Evolutionary conservation across 1,284 basidiomycete species (phyloP), one percentile per base, ranked within the genome.

Genomic region (Irpex sp.): DNA sequence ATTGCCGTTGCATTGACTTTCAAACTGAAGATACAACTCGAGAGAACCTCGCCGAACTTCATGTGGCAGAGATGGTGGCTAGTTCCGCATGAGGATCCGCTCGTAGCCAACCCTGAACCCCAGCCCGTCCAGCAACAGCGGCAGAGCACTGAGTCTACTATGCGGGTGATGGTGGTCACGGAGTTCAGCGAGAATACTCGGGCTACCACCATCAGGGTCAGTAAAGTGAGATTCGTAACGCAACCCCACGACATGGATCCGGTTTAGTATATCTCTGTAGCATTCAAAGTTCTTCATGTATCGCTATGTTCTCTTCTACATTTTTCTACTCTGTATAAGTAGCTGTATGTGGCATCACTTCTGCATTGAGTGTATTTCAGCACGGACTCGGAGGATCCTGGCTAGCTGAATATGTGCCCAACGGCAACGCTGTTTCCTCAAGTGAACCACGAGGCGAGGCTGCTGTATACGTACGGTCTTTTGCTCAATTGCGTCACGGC

Each of bases 141-240:
- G n/a, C 6, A 13, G 37, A 8, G 17, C 31, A 21, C 54, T 65
- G 67, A 56, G 6, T 37, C 49, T 55, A 15, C 64, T 11, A 6
- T 65, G 4, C 70, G 71, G 65, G 70, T 71, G 0, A 63, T 72
- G 34, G 64, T 71, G 3, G 60, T 71, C 11, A 62, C 69, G 15
- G 72, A 73, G 38, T 38, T 54, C 36, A n/a, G 31, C 55, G 68
- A 68, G 26, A 59, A 58, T 54, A 68, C 71, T 56, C 69, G 69
- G 9, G 71, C 68, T 11, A 72, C 70, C 2, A 72, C 71, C 21
- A 68, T 67, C 17, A 59, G 56, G 37, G 64, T 73, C 26, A 70
- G 70, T 40, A 72, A 71, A 0, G 66, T 72, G 3, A 73, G 71
- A 11, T 69, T 71, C 37, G 66, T 72, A 7, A 71, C 71, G 60